phyloP scores from a whole-genome alignment of 371 early-diverging fungal genomes.

The Circinella umbellata region DNA sequence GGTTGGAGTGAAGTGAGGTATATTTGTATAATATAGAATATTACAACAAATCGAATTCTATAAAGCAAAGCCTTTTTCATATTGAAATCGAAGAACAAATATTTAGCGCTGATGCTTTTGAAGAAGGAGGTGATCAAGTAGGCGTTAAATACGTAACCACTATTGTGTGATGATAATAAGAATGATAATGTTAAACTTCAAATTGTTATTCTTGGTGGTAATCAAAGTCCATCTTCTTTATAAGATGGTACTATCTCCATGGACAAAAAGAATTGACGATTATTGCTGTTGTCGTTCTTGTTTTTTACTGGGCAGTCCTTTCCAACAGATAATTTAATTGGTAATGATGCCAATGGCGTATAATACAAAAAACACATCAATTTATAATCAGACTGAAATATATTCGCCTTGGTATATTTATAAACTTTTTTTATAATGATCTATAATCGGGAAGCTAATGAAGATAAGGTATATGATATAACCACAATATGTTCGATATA shows the following conservation, averaged over 20 bases:
- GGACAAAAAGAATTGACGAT: neutral
- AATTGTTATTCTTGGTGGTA: neutral
- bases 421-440: too few relatives aligned
- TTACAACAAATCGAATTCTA: conserved; percentile 36
- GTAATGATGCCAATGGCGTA: neutral
- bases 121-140: neutral
- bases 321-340: too few relatives aligned
- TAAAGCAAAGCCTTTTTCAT: conserved; percentile 13
- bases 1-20: too few relatives aligned
- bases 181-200: too few relatives aligned
- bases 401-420: neutral
- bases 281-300: neutral
- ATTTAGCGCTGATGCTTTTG: neutral
- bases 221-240: neutral
- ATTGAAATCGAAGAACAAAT: neutral
- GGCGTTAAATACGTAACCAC: too few relatives aligned
- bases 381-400: conserved; percentile 2
- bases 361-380: neutral
- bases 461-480: neutral
- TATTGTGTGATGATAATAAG: too few relatives aligned
- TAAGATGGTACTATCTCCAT: neutral
- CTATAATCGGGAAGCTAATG: conserved; percentile 1
- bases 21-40: conserved; percentile 29
- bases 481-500: neutral
- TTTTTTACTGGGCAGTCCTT: neutral